Base-by-base conservation (phyloP, 352 stramenopile genomes). In the Phytophthora pluvialis region DNA sequence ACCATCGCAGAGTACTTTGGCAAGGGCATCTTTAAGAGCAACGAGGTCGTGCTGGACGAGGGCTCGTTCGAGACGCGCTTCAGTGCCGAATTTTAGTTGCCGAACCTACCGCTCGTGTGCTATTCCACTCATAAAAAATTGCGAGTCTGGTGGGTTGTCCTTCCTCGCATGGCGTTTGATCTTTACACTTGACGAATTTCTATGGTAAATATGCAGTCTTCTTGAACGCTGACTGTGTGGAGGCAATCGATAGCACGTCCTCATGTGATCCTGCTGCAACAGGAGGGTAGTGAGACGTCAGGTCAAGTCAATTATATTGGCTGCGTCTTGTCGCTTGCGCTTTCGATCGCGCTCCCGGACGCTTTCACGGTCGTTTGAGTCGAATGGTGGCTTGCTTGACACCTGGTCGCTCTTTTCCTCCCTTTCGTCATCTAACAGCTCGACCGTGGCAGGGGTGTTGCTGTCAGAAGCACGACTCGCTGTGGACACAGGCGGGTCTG, bases 1-100 rank as follows among this genome's bases (percentile, higher is more conserved):
- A 93, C 85, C 6, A 93, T 97, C 50, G 90, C 90, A 26, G 87
- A 96, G 63, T 97, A 97, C 74, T 97, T 97, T 82, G 90, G 89
- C 46, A 97, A 97, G 74, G 90, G 91, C 35, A 94, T 97, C 60
- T 96, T 97, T 77, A 94, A 95, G 73, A 89, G 73, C 52, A 86
- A 78, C 50, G 80, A 91, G 38, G 81, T 82, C 8, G 58, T 79
- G 12, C 64, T 91, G 48, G 82, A 93, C 36, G 82, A 90, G 44
- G 73, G 60, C 7, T 81, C 74, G 4, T 93, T 90, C 55, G 86
- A 93, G 58, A 67, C 82, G 36, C 88, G 86, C 36, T 94, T 94
- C 64, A 94, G 88, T 72, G 87, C 82, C 47, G 88, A 96, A 59
- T 94, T 90, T 71, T 94, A 91, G 76, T 45, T 63, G 40, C 32